phyloP scores from a whole-genome alignment of 306 rosid genomes.

The Datisca glomerata region DNA sequence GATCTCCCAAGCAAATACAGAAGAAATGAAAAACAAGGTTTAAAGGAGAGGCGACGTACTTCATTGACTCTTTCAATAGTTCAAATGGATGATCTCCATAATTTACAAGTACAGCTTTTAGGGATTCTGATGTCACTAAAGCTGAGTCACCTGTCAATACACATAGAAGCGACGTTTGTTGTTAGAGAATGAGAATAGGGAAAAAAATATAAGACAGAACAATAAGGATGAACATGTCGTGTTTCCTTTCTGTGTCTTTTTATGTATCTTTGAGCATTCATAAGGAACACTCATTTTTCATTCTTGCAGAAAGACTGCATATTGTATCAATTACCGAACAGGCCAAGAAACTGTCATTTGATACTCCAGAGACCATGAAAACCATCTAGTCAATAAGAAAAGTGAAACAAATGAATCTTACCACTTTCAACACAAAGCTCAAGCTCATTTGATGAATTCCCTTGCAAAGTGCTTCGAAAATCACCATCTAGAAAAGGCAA shows the following conservation, averaged over 20 bases:
- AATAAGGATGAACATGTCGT: no score
- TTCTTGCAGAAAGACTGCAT: no score
- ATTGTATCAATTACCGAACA: no score
- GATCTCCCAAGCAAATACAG: no score
- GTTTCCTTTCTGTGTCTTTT: no score
- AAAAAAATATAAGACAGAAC: no score
- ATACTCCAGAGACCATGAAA: no score
- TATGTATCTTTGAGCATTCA: no score
- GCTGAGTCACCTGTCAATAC: neutral
- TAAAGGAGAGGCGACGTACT: constrained; percentile 22
- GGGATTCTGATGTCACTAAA: constrained; percentile 30
- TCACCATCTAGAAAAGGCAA: constrained; percentile 63
- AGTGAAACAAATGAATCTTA: constrained; percentile 16
- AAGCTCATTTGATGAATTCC: constrained; percentile 42
- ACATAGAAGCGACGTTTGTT: neutral
- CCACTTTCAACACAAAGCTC: constrained; percentile 65
- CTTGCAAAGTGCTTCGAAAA: constrained; percentile 55
- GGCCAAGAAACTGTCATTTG: no score
- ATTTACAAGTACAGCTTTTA: constrained; percentile 50
- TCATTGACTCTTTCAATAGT: constrained; percentile 41
- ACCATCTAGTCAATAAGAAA: no score
- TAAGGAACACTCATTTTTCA: no score
- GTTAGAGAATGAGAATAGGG: neutral
- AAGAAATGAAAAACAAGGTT: neutral
- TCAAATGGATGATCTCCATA: constrained; percentile 63